These are phyloP conservation scores for Leptomonas seymouri DNA, from an alignment of 208 protist genomes.

Conservation along the genomic window DNA sequence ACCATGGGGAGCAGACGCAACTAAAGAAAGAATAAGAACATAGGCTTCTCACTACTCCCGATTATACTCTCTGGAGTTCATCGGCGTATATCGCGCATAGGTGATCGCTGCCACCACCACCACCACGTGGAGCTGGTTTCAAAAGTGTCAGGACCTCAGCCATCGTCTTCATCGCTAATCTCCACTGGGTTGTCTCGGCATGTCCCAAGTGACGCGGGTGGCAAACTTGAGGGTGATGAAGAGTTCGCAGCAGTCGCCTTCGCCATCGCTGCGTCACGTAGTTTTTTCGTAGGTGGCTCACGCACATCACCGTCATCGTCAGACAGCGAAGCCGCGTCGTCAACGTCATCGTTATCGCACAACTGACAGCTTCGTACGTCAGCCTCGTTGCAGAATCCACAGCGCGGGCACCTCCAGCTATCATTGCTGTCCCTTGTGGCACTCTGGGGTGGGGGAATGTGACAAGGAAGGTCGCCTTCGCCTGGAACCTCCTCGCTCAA, in stretches of 20 bases:
- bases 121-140: no score
- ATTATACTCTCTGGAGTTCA: not conserved
- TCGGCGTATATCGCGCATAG: no score
- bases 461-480: constrained; percentile 23
- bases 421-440: constrained; percentile 1
- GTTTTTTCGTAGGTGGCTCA: constrained; percentile 3
- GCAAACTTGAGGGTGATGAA: not conserved
- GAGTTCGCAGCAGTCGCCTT: not conserved
- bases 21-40: no score
- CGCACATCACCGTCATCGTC: not conserved
- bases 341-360: constrained; percentile 6
- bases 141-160: no score
- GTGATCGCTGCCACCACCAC: no score
- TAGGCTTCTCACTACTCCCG: no score
- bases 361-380: not conserved
- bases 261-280: not conserved
- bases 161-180: constrained; percentile 24
- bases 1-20: no score
- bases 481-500: not conserved
- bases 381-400: constrained; percentile 33
- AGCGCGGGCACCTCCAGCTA: constrained; percentile 36
- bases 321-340: not conserved
- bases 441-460: constrained; percentile 1
- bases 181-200: constrained; percentile 12
- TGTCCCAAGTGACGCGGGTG: not conserved